A percentile compares a stretch with the other conserved stretches of the same genome.
phyloP scores from a whole-genome alignment of 768 basidiomycete genomes.

The Pisolithus microcarpus region DNA sequence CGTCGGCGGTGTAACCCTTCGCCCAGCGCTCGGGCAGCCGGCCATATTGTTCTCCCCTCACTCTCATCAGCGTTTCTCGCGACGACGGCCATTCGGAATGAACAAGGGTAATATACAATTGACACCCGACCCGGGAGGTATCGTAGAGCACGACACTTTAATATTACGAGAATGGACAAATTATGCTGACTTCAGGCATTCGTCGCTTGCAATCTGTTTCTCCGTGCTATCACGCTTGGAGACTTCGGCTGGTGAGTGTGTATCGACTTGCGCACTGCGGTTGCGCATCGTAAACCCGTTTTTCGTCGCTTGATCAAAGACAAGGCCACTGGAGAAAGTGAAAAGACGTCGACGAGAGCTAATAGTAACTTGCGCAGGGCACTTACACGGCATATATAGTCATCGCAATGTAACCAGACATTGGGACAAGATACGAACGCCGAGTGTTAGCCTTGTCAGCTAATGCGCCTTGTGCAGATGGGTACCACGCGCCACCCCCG shows the following conservation, averaged over 20 bases:
- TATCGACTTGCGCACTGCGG: constrained; percentile 22
- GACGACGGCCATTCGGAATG: neutral
- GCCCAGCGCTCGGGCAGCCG: neutral
- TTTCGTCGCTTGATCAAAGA: constrained; percentile 43
- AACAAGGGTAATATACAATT: neutral
- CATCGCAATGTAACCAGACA: constrained; percentile 55
- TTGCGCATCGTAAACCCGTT: constrained; percentile 45
- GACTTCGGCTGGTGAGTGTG: neutral
- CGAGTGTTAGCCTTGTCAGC: constrained; percentile 44
- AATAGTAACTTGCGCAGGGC: neutral
- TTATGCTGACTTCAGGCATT: neutral
- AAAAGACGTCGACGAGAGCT: neutral
- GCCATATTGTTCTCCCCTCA: neutral
- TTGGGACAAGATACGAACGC: constrained; percentile 54
- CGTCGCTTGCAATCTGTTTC: neutral
- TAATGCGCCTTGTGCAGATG: constrained; percentile 50
- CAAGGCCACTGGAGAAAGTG: constrained; percentile 38
- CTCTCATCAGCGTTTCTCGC: neutral
- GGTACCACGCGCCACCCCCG: constrained; percentile 65
- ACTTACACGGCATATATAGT: constrained; percentile 49
- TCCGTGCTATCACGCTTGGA: neutral
- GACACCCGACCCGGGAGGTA: neutral
- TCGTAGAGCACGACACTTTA: neutral
- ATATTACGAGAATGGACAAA: neutral
- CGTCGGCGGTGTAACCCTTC: constrained; percentile 52